Evolutionary conservation across 2,329 filamentous ascomycete genomes (phyloP).

Genomic region (Neurospora sp.): DNA sequence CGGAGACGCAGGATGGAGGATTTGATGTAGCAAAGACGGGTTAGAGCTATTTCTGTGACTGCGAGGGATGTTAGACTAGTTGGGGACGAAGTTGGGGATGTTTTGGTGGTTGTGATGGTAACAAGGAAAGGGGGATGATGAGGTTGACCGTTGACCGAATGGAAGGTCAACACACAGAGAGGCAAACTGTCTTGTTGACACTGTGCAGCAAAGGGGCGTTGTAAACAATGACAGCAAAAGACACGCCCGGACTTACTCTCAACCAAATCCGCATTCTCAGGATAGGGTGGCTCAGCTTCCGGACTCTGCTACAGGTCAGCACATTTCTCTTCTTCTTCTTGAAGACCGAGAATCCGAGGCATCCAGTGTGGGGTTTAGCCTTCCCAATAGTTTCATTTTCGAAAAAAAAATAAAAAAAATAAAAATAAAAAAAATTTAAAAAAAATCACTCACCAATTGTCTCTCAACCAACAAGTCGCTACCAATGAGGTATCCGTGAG

Average conservation of each 20-base stretch:
- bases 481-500: neutral
- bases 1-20: neutral
- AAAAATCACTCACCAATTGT: neutral
- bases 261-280: neutral
- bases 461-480: neutral
- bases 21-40: neutral
- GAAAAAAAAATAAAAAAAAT: no score
- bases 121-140: neutral
- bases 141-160: no score
- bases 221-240: neutral
- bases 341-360: neutral
- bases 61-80: neutral
- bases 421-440: no score
- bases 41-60: neutral
- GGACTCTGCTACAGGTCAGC: neutral
- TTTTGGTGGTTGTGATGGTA: neutral
- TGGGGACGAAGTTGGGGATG: neutral
- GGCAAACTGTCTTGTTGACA: neutral
- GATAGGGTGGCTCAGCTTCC: neutral
- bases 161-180: neutral
- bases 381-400: neutral
- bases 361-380: neutral
- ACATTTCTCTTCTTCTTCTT: neutral
- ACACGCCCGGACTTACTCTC: neutral
- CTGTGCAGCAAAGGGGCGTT: neutral